These are phyloP conservation scores for Leccinum cinnamomeum DNA, from an alignment of 1,284 basidiomycete genomes.

Conservation along the genomic window DNA sequence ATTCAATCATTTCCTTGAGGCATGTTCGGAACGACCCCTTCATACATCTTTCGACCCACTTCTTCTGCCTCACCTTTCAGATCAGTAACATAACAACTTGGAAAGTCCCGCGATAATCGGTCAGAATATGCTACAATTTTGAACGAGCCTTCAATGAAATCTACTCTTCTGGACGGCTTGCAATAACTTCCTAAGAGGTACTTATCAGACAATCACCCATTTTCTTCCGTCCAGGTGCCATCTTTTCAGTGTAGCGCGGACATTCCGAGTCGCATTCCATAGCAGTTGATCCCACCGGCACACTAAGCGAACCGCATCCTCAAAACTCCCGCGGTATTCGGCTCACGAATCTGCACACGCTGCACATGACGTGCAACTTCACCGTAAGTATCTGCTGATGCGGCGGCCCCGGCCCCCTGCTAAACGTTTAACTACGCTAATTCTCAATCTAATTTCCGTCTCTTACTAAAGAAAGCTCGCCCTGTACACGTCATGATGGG, in stretches of 20 bases:
- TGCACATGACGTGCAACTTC: slow-evolving; percentile 2
- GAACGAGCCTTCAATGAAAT: slow-evolving; percentile 2
- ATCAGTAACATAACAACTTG: slow-evolving; percentile 18
- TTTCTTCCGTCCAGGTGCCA: background rate
- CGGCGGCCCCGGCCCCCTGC: slow-evolving; percentile 18
- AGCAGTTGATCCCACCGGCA: slow-evolving; percentile 8
- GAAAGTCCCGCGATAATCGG: slow-evolving; percentile 35
- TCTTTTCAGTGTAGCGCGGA: background rate
- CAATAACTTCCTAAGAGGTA: background rate
- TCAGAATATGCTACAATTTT: background rate
- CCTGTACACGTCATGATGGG: slow-evolving; percentile 28
- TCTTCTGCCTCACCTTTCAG: slow-evolving; percentile 19
- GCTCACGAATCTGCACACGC: slow-evolving; percentile 2
- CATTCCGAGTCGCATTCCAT: slow-evolving; percentile 1
- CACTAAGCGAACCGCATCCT: background rate
- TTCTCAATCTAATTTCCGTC: slow-evolving; percentile 30
- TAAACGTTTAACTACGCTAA: slow-evolving; percentile 38
- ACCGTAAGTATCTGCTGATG: slow-evolving; percentile 1
- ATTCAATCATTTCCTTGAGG: slow-evolving; percentile 12
- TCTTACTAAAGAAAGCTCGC: slow-evolving; percentile 22
- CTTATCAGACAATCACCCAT: background rate
- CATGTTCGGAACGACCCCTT: slow-evolving; percentile 16
- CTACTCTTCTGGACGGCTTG: slow-evolving; percentile 2
- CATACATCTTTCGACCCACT: slow-evolving; percentile 15
- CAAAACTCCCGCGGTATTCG: slow-evolving; percentile 6